Evolutionary conservation across 2,329 filamentous ascomycete species (phyloP).

Genomic region (Alternaria sp.): DNA sequence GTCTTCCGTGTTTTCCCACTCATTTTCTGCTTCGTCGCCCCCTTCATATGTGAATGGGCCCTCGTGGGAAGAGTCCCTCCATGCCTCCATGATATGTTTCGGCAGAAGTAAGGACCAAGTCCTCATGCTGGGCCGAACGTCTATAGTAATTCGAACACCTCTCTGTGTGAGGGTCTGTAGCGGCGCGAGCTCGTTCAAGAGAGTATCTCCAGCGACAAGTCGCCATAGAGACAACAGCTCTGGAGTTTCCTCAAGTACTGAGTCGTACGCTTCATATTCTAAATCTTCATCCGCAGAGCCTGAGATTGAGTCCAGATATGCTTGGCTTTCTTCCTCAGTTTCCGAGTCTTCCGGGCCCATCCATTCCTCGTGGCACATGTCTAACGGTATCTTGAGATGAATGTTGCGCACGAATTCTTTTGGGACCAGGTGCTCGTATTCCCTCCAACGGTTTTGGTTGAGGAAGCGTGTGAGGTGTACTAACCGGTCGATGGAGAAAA

Average conservation of each 20-base stretch:
- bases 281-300: not conserved
- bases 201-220: not conserved
- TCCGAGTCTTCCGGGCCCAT: not conserved
- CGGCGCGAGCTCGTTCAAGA: not conserved
- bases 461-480: not conserved
- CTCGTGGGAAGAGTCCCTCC: not conserved
- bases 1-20: not conserved
- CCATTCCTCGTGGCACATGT: not conserved
- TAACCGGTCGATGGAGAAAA: not conserved
- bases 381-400: not conserved
- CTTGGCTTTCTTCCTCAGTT: not conserved
- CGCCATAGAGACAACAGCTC: not conserved
- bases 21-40: not conserved
- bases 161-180: not conserved
- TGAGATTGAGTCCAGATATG: not conserved
- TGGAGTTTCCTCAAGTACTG: not conserved
- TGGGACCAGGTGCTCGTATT: not conserved
- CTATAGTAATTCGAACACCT: not conserved
- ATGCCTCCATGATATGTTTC: not conserved
- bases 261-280: not conserved
- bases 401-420: not conserved
- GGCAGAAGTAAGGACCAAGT: not conserved
- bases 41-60: not conserved
- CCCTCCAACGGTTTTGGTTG: not conserved
- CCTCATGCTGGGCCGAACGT: not conserved